phyloP scores from a whole-genome alignment of 768 basidiomycete species.

The Pleurotus tuber-regium region DNA sequence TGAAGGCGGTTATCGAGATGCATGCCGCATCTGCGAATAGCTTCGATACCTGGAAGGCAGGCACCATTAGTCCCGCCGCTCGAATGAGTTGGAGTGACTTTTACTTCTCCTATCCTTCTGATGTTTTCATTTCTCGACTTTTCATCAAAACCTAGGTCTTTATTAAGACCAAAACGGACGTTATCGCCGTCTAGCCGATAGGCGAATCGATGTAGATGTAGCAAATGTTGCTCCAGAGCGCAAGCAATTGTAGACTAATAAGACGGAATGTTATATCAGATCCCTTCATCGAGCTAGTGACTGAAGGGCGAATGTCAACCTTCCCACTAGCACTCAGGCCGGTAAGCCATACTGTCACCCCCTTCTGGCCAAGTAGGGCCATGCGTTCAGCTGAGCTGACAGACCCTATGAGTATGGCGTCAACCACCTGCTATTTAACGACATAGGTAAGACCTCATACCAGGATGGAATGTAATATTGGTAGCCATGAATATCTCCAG shows the following conservation, averaged over 20 bases:
- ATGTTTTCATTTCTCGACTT: conserved; percentile 94
- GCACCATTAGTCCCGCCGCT: too few species aligned
- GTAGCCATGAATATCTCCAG: conserved; percentile 32
- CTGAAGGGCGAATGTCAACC: conserved; percentile 38
- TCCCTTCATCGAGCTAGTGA: neutral
- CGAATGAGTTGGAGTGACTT: neutral
- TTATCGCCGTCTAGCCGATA: conserved; percentile 98
- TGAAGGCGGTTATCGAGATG: conserved; percentile 92
- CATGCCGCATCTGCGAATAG: conserved; percentile 88
- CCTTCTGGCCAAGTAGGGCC: conserved; percentile 70
- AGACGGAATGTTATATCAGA: neutral
- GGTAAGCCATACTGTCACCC: conserved; percentile 94
- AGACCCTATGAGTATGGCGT: conserved; percentile 50
- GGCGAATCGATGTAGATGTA: conserved; percentile 80
- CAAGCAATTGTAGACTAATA: conserved; percentile 96
- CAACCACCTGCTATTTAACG: neutral
- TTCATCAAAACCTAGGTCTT: conserved; percentile 92
- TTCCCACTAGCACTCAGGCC: conserved; percentile 95
- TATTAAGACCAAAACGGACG: conserved; percentile 94
- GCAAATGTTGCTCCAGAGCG: conserved; percentile 92
- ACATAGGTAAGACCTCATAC: conserved; percentile 28
- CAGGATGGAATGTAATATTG: conserved; percentile 71
- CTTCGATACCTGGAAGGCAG: conserved; percentile 97
- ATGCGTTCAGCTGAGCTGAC: conserved; percentile 68
- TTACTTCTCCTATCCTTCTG: conserved; percentile 91